Conservation (phyloP, 208 protist genomes). For the Leptomonas pyrrhocoris region DNA sequence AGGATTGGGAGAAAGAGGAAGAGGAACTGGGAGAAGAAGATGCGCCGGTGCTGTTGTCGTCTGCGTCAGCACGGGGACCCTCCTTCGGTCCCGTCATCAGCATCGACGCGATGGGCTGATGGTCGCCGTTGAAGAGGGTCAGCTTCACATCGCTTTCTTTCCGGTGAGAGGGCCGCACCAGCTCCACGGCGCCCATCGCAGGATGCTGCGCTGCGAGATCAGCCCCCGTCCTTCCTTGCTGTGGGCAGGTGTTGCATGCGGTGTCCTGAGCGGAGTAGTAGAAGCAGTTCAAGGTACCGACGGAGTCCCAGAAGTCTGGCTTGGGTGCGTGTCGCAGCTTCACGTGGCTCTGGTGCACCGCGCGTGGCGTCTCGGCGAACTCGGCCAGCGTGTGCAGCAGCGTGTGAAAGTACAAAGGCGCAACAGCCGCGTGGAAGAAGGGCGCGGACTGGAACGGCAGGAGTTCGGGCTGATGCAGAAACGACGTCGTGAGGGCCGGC, state of each 20-base stretch:
- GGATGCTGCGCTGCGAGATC: constrained; percentile 37
- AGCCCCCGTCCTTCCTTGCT: neutral
- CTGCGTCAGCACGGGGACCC: neutral
- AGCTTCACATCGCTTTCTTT: constrained; percentile 64
- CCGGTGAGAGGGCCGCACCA: constrained; percentile 57
- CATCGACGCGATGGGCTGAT: constrained; percentile 66
- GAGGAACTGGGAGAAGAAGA: neutral
- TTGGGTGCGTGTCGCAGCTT: constrained; percentile 53
- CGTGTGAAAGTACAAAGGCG: constrained; percentile 75
- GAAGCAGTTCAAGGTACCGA: constrained; percentile 75
- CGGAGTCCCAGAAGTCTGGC: constrained; percentile 66
- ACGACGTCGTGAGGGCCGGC: constrained; percentile 73
- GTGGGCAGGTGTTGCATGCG: neutral
- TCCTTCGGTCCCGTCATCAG: constrained; percentile 55
- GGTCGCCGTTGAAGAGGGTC: constrained; percentile 58
- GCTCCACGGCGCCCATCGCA: constrained; percentile 73
- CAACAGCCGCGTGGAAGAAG: constrained; percentile 52
- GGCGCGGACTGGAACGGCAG: constrained; percentile 67
- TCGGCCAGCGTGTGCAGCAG: constrained; percentile 79
- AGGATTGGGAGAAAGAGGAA: neutral
- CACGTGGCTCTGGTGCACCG: constrained; percentile 48
- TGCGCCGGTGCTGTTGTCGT: neutral
- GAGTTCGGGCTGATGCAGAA: constrained; percentile 56
- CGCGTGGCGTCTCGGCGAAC: constrained; percentile 75
- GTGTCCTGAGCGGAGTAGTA: constrained; percentile 57